Evolutionary conservation across 148 eudicot species (phyloP).

Genomic region (Camellia japonica): DNA sequence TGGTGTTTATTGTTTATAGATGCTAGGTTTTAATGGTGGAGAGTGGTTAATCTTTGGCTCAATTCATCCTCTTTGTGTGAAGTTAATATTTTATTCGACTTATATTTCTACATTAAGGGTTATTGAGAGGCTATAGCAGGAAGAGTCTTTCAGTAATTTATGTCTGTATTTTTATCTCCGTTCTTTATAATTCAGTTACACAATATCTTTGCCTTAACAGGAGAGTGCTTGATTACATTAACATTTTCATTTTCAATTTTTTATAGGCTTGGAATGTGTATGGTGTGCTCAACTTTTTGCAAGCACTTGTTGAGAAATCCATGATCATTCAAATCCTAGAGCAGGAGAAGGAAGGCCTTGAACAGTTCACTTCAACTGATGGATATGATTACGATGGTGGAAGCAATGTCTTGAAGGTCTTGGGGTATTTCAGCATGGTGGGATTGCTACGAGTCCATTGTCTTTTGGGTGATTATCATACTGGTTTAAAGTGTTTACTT

Average conservation of each 20-base stretch:
- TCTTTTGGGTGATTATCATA: conserved; percentile 86
- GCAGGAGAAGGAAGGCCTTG: conserved; percentile 89
- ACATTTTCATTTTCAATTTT: neutral
- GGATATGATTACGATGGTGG: conserved; percentile 93
- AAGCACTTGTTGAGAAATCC: conserved; percentile 94
- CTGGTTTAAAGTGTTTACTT: conserved; percentile 81
- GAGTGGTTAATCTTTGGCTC: too few relatives aligned
- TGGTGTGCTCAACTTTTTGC: conserved; percentile 91
- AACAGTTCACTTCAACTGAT: conserved; percentile 81
- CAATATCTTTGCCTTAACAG: too few relatives aligned
- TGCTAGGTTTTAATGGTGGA: too few relatives aligned
- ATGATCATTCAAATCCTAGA: conserved; percentile 68
- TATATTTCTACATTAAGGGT: too few relatives aligned
- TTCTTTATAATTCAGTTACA: neutral
- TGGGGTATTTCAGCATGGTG: conserved; percentile 97
- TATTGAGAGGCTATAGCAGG: too few relatives aligned
- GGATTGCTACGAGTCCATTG: conserved; percentile 90
- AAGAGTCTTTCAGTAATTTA: neutral
- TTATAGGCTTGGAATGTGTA: conserved; percentile 92
- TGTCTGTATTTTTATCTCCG: neutral
- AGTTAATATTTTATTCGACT: too few relatives aligned
- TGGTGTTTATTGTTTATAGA: too few relatives aligned
- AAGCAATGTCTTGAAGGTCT: conserved; percentile 92
- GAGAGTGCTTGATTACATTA: too few relatives aligned
- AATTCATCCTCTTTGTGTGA: too few relatives aligned